Evolutionary conservation across 108 stramenopile genomes (phyloP).

Genomic region (Conticribra guillardii): DNA sequence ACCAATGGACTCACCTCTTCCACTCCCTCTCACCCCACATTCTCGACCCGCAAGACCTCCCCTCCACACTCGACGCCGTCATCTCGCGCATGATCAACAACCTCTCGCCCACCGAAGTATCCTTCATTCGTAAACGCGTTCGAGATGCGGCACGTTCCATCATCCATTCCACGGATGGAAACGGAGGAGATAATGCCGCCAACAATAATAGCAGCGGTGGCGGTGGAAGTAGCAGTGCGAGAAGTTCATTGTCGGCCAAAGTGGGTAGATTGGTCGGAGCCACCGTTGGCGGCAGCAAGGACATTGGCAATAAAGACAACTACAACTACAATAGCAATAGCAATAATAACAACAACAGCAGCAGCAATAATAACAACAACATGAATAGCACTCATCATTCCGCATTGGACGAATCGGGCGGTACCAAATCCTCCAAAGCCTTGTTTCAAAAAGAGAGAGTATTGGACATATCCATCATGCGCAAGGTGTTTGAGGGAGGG

Average conservation of each 20-base stretch:
- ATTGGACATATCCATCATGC: constrained; percentile 19
- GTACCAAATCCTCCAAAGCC: constrained; percentile 20
- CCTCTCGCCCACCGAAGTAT: constrained; percentile 29
- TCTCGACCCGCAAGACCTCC: constrained; percentile 33
- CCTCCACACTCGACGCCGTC: constrained; percentile 15
- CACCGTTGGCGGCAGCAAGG: no score
- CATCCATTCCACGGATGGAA: not conserved
- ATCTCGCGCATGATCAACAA: constrained; percentile 18
- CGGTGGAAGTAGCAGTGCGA: not conserved
- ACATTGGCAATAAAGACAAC: not conserved
- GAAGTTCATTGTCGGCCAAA: constrained; percentile 1
- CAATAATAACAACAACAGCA: not conserved
- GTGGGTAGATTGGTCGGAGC: constrained; percentile 17
- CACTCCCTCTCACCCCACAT: constrained; percentile 8
- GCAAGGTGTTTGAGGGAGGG: constrained; percentile 43
- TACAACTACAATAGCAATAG: not conserved
- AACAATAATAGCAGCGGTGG: not conserved
- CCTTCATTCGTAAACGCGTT: constrained; percentile 29
- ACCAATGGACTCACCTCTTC: constrained; percentile 20
- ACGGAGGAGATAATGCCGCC: not conserved
- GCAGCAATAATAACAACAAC: not conserved
- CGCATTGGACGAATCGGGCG: constrained; percentile 22
- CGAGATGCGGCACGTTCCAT: not conserved
- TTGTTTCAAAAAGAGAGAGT: constrained; percentile 33
- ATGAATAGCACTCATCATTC: constrained; percentile 3